A percentile compares a stretch with the other conserved stretches of the same genome.
Evolutionary conservation across 2,329 filamentous ascomycete species (phyloP).

Genomic region (Calycina herbarum): DNA sequence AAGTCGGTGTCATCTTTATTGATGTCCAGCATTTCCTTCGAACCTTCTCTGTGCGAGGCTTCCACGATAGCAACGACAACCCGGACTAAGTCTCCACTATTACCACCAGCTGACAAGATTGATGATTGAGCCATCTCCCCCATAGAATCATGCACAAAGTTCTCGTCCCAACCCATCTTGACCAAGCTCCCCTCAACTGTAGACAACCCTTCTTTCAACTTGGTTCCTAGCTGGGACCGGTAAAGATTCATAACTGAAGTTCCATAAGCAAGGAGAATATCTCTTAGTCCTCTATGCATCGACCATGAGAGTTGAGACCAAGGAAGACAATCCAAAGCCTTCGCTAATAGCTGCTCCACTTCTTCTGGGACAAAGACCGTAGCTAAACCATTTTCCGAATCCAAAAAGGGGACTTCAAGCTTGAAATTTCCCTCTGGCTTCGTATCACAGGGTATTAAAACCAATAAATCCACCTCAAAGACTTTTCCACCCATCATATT

Average conservation of each 20-base stretch:
- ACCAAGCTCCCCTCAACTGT: background rate
- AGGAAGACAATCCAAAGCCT: constrained; percentile 37
- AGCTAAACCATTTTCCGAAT: constrained; percentile 13
- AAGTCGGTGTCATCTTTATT: constrained; percentile 6
- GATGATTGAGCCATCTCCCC: constrained; percentile 34
- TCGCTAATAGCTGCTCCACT: constrained; percentile 28
- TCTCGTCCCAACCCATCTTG: constrained; percentile 32
- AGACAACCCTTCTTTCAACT: background rate
- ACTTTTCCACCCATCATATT: constrained; percentile 39
- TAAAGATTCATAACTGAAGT: constrained; percentile 32
- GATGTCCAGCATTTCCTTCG: background rate
- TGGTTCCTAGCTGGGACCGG: constrained; percentile 27
- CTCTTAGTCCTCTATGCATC: constrained; percentile 37
- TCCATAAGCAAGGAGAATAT: constrained; percentile 37
- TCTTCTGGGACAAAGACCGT: constrained; percentile 8
- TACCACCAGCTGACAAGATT: constrained; percentile 35
- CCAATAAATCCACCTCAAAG: constrained; percentile 38
- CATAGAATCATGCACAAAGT: constrained; percentile 35
- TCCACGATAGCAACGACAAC: constrained; percentile 35
- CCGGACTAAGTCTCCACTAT: constrained; percentile 38
- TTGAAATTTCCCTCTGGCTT: constrained; percentile 2
- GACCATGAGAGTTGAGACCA: constrained; percentile 40
- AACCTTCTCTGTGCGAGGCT: constrained; percentile 5
- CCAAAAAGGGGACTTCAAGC: constrained; percentile 29
- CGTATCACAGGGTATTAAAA: constrained; percentile 10